Evolutionary conservation across 441 rosid species (phyloP).

Genomic region (Kokia cookei): DNA sequence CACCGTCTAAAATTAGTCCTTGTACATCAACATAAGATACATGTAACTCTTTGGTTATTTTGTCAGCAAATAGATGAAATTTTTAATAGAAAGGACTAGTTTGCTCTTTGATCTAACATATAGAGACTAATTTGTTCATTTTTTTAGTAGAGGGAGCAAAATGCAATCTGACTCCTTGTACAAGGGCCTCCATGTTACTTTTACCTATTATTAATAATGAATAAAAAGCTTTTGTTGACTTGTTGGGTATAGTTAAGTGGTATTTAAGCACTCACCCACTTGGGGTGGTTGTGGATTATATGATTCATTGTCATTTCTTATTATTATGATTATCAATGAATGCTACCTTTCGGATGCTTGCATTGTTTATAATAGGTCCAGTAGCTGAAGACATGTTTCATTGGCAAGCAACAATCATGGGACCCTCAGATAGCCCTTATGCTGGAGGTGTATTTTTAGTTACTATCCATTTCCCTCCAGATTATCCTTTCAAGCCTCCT

Average conservation of each 20-base stretch:
- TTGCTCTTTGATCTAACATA: too few species aligned
- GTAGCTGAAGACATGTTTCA: slow-evolving; percentile 42
- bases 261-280: not conserved
- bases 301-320: not conserved
- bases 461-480: slow-evolving; percentile 31
- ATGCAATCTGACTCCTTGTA: too few species aligned
- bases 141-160: too few species aligned
- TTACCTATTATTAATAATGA: too few species aligned
- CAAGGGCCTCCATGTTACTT: too few species aligned
- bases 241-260: not conserved
- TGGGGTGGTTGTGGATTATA: not conserved
- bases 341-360: not conserved
- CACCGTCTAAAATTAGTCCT: too few species aligned
- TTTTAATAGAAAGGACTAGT: too few species aligned
- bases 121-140: too few species aligned
- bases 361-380: slow-evolving; percentile 13
- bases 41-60: too few species aligned
- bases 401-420: slow-evolving; percentile 41
- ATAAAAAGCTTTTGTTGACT: not conserved
- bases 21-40: too few species aligned
- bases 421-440: slow-evolving; percentile 39
- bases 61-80: too few species aligned
- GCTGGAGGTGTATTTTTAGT: slow-evolving; percentile 34
- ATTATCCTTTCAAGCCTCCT: slow-evolving; percentile 39
- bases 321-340: not conserved